Conservation (phyloP, 208 protist species). For the Herpetomonas tarakana region DNA sequence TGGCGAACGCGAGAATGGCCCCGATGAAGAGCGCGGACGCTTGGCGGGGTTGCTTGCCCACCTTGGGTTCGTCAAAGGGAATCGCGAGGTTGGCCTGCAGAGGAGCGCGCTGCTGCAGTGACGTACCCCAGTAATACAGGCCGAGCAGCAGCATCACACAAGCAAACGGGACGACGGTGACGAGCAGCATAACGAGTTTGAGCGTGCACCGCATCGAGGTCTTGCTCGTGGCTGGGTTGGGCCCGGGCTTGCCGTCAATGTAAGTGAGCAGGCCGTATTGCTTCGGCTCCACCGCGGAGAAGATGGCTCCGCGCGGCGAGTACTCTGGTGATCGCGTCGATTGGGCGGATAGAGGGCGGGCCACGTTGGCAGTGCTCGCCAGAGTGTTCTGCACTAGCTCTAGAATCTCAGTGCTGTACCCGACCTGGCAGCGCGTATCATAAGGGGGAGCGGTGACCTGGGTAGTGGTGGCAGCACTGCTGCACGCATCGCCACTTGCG, state of each 20-base stretch:
- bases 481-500: too few species aligned
- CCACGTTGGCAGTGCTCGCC: too few species aligned
- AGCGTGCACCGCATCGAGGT: not conserved
- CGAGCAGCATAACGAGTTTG: not conserved
- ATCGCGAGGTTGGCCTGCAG: not conserved
- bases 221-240: not conserved
- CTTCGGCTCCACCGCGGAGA: not conserved
- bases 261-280: not conserved
- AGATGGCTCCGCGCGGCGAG: not conserved
- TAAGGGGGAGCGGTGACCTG: too few species aligned
- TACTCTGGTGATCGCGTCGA: not conserved
- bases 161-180: not conserved
- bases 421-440: too few species aligned
- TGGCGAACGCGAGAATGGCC: not conserved
- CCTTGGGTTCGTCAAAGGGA: not conserved
- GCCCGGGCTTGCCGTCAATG: not conserved
- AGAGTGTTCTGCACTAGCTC: too few species aligned
- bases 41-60: not conserved
- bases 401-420: too few species aligned
- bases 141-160: conserved; percentile 1
- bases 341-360: not conserved
- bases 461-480: too few species aligned
- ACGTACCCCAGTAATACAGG: not conserved
- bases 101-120: not conserved
- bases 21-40: not conserved